Evolutionary conservation across 768 basidiomycete genomes (phyloP).

Genomic region (Boletus subcaerulescens): DNA sequence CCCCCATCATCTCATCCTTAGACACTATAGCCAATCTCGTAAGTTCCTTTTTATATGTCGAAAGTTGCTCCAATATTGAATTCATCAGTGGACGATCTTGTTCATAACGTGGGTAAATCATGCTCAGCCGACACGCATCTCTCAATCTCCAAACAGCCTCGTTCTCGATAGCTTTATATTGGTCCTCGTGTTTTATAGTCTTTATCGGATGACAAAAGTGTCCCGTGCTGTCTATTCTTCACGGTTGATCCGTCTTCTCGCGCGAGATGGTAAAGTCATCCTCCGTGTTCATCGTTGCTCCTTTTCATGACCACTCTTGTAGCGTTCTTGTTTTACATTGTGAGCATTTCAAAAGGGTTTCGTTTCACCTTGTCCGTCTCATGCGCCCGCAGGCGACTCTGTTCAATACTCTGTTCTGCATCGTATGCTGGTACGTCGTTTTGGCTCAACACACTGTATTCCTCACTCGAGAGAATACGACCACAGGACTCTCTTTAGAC

Average conservation of each 20-base stretch:
- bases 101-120: conserved; percentile 9
- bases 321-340: conserved; percentile 19
- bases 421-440: conserved; percentile 16
- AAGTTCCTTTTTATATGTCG: neutral
- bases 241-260: conserved; percentile 13
- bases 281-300: neutral
- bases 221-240: neutral
- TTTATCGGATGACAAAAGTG: neutral
- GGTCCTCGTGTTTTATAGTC: neutral
- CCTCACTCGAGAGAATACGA: neutral
- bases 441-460: neutral
- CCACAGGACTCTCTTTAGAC: conserved; percentile 7
- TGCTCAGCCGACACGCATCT: neutral
- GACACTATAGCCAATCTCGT: conserved; percentile 2
- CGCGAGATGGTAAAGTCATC: conserved; percentile 23
- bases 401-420: conserved; percentile 4
- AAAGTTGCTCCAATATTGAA: neutral
- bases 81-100: conserved; percentile 16
- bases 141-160: conserved; percentile 10
- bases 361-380: neutral
- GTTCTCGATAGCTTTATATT: conserved; percentile 13
- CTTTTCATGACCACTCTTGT: neutral
- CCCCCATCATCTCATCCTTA: neutral
- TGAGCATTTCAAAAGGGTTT: neutral
- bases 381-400: conserved; percentile 1